Percentiles rank a stretch among this genome's conserved stretches.
Evolutionary conservation across 768 basidiomycete species (phyloP).

Genomic region (Rhodotorula paludigena): DNA sequence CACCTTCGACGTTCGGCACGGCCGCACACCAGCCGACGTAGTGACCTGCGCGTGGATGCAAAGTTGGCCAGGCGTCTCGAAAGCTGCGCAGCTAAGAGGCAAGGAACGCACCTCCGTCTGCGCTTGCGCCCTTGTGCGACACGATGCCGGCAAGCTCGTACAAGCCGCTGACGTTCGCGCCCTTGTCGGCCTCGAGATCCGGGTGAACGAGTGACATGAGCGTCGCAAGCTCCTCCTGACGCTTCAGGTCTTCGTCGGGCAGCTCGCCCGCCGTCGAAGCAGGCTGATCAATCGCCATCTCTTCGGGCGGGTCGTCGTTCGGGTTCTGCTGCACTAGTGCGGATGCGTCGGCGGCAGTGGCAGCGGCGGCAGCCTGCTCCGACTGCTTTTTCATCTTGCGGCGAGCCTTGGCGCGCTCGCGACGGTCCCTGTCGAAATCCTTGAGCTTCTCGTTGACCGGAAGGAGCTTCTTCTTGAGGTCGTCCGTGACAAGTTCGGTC

Average conservation of each 20-base stretch:
- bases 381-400: constrained; percentile 55
- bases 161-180: constrained; percentile 69
- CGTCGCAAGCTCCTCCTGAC: constrained; percentile 62
- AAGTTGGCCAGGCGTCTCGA: neutral
- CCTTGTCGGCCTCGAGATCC: constrained; percentile 62
- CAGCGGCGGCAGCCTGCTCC: constrained; percentile 29
- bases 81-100: neutral
- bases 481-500: constrained; percentile 71
- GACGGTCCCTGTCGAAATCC: constrained; percentile 75
- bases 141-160: constrained; percentile 95
- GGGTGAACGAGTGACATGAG: constrained; percentile 63
- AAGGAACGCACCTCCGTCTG: constrained; percentile 68
- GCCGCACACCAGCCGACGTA: constrained; percentile 90
- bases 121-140: constrained; percentile 92
- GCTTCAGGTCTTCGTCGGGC: constrained; percentile 62
- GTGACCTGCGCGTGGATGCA: constrained; percentile 51
- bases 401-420: constrained; percentile 72
- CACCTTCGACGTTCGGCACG: constrained; percentile 49
- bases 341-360: neutral
- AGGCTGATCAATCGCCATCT: constrained; percentile 33
- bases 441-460: constrained; percentile 69
- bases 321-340: constrained; percentile 4
- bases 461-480: constrained; percentile 64
- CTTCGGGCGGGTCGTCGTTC: constrained; percentile 32
- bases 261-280: constrained; percentile 49